A percentile compares a stretch with the other conserved stretches of the same genome.
These are phyloP conservation scores for Primulina tabacum DNA, from an alignment of 257 asterid species.

Conservation along the genomic window DNA sequence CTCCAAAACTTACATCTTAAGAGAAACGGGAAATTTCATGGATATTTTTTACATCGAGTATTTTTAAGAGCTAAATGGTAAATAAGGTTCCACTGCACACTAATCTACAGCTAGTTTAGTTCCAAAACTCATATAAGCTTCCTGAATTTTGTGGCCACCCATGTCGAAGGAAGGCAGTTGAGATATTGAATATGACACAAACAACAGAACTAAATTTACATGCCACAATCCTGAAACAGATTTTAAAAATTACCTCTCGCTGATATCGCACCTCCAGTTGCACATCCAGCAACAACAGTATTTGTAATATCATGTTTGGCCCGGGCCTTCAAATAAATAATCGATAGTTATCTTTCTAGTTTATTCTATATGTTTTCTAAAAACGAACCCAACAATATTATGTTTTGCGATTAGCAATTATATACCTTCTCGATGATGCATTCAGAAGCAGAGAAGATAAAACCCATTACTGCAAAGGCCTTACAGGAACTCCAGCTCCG, in stretches of 20 bases:
- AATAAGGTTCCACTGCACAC: too few species aligned
- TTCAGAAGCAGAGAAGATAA: constrained; percentile 81
- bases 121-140: not conserved
- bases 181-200: not conserved
- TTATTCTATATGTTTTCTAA: not conserved
- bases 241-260: constrained; percentile 62
- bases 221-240: not conserved
- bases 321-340: constrained; percentile 58
- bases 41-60: too few species aligned
- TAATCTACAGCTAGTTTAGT: not conserved
- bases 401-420: constrained; percentile 9
- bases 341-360: constrained; percentile 11
- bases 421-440: constrained; percentile 78
- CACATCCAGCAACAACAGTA: constrained; percentile 93
- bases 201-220: not conserved
- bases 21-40: too few species aligned
- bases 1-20: too few species aligned
- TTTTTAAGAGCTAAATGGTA: too few species aligned
- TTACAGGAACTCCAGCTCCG: constrained; percentile 97
- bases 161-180: not conserved
- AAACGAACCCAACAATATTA: constrained; percentile 7
- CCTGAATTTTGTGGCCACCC: constrained; percentile 1
- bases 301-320: constrained; percentile 89
- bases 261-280: constrained; percentile 77
- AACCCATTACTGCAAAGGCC: constrained; percentile 92